phyloP scores from a whole-genome alignment of 768 basidiomycete genomes.

The Phlegmacium glaucopus region DNA sequence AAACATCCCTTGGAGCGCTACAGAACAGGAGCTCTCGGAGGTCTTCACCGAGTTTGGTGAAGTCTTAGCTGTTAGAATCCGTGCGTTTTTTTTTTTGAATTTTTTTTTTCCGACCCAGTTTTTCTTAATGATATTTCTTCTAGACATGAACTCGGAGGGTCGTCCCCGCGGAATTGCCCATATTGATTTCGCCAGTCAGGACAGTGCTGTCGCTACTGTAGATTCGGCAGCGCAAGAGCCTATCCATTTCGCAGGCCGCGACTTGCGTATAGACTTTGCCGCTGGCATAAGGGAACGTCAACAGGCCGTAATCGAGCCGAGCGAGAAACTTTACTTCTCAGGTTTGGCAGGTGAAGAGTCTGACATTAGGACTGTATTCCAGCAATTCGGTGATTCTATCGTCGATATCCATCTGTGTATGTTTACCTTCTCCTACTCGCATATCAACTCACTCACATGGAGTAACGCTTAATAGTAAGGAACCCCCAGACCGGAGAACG shows the following conservation, averaged over 20 bases:
- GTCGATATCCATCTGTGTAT: slow-evolving; percentile 26
- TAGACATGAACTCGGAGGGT: slow-evolving; percentile 32
- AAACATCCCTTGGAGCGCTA: slow-evolving; percentile 50
- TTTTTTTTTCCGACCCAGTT: background rate
- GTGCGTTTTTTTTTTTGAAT: slow-evolving; percentile 29
- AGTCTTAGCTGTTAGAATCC: slow-evolving; percentile 32
- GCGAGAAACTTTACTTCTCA: slow-evolving; percentile 29
- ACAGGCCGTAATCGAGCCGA: slow-evolving; percentile 12
- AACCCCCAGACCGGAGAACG: slow-evolving; percentile 26
- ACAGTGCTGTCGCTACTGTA: slow-evolving; percentile 34
- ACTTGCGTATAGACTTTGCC: slow-evolving; percentile 41
- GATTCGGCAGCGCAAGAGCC: slow-evolving; percentile 40
- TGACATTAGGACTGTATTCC: slow-evolving; percentile 19
- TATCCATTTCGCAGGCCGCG: slow-evolving; percentile 45
- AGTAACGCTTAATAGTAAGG: slow-evolving; percentile 22
- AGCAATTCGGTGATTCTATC: slow-evolving; percentile 27
- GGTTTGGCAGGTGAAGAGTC: slow-evolving; percentile 20
- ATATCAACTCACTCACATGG: background rate
- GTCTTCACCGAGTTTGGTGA: slow-evolving; percentile 43
- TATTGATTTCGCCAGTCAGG: slow-evolving; percentile 35
- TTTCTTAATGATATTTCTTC: background rate
- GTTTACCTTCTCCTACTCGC: slow-evolving; percentile 7
- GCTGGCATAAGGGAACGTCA: background rate
- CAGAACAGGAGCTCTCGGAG: slow-evolving; percentile 36
- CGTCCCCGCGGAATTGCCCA: slow-evolving; percentile 42